Evolutionary conservation across 768 basidiomycete species (phyloP), one percentile per base, ranked within the genome.

Genomic region (Lactifluus volemus): DNA sequence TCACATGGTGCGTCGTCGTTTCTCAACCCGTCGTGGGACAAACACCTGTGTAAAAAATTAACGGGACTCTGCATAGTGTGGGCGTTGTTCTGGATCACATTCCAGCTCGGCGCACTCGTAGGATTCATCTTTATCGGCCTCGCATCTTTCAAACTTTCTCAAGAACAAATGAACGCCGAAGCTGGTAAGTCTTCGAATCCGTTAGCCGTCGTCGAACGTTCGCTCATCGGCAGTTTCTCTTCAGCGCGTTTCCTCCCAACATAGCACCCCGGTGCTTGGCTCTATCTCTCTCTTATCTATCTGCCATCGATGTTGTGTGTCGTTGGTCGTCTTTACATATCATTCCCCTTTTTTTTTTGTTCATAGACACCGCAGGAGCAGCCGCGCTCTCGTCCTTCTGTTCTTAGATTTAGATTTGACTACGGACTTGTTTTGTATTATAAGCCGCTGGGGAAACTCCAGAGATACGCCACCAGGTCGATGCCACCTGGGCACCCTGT

Each of bases 31-130:
- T 30, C n/a, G 53, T 45, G 25, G 19, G 25, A 29, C 17, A 48
- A 25, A 25, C 39, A 29, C 3, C 17, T 58, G 55, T 4, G 55
- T 25, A 25, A 25, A 50, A 39, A 41, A 49, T 39, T 51, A 41
- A 30, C n/a, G 17, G 32, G 2, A 42, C 49, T 17, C 58, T 38
- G 39, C 38, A 25, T 67, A 92, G 91, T 86, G 49, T 96, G 93
- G 93, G 92, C 89, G 6, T 75, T 83, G 8, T 74, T 90, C 52
- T 96, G 92, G 93, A 84, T 94, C 55, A 58, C 87, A 5, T 94
- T 93, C 72, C 84, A 91, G 67, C 67, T 88, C 32, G 82, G 79
- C 1, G 83, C 85, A 10, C 79, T 95, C 50, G 84, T 84, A 52
- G 86, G 84, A 11, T 94, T 94, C 68, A 77, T 87, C 4, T 78